Percentiles rank a stretch among this genome's conserved stretches.
Conservation (phyloP, 1,139 yeast genomes). For the Debaryomycetaceae sp. region DNA sequence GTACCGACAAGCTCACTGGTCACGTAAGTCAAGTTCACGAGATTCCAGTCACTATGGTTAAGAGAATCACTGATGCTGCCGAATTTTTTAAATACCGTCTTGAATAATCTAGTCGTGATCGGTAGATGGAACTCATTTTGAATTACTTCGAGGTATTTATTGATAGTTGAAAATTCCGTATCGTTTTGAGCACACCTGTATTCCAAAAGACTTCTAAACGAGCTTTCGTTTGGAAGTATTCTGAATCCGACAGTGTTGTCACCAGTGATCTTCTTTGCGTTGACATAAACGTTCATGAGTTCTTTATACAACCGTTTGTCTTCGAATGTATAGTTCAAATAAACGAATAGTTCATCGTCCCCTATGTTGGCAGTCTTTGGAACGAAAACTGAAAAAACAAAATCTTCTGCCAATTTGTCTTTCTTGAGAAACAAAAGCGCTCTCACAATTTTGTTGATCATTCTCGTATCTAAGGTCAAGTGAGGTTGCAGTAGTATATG, state of each 20-base stretch:
- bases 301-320: slow-evolving; percentile 14
- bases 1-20: slow-evolving; percentile 14
- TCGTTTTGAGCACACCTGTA: slow-evolving; percentile 9
- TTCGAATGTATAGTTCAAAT: slow-evolving; percentile 17
- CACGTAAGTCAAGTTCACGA: slow-evolving; percentile 10
- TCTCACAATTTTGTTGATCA: slow-evolving; percentile 15
- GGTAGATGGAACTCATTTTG: slow-evolving; percentile 18
- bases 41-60: slow-evolving; percentile 3
- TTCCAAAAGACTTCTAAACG: slow-evolving; percentile 22
- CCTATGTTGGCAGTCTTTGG: slow-evolving; percentile 5
- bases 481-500: neutral
- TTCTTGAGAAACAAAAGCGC: slow-evolving; percentile 10
- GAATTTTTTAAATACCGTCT: slow-evolving; percentile 11
- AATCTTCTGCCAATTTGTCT: slow-evolving; percentile 10
- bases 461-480: slow-evolving; percentile 12
- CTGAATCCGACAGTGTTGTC: slow-evolving; percentile 7
- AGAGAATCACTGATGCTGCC: neutral
- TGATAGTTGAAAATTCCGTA: slow-evolving; percentile 9
- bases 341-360: slow-evolving; percentile 9
- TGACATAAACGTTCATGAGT: slow-evolving; percentile 16
- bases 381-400: slow-evolving; percentile 6
- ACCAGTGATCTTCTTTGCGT: slow-evolving; percentile 24
- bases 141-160: slow-evolving; percentile 15
- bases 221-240: slow-evolving; percentile 22
- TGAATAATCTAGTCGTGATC: slow-evolving; percentile 24